Evolutionary conservation across 306 rosid species (phyloP), one percentile per base, ranked within the genome.

Genomic region (Vicia sativa): DNA sequence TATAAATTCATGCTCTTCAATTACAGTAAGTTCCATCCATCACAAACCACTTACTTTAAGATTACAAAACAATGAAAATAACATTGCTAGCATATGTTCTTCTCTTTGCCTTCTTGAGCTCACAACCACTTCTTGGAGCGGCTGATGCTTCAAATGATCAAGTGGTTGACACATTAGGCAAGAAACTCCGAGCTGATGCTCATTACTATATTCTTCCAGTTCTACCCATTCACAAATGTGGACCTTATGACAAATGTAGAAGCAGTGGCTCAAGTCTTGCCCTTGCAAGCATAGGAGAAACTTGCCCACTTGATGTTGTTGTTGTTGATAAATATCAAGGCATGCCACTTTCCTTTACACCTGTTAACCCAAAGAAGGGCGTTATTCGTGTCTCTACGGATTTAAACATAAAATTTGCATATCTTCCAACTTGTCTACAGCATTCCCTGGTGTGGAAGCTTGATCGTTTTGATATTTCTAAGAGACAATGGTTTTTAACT

Each of bases 361-460:
- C 89, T 0, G 25, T 68, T 25, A 46, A 79, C 1, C 3, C 23
- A 0, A 83, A 26, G 41, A 70, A 84, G 26, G 76, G 82, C 0
- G 77, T 76, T 7, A 65, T 84, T 45, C 75, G 55, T 0, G 53
- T 66, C 0, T 66, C 80, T 4, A 79, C 85, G 2, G 89, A 84
- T 71, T 65, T 75, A 9, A 87, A 84, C 82, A 64, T 87, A 19
- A 59, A 21, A 14, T 84, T 80, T 71, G 46, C 80, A 2, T 57
- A 71, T 0, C 7, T 1, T 1, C 41, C 55, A 0, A 60, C 7
- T 31, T 79, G 85, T 59, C 35, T 18, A 1, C 71, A n/a, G 5
- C 15, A 66, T 6, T 77, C 86, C 11, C 31, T 62, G 0, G 81
- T 87, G 13, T 84, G 84, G 92, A 84, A 43, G 48, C 44, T 87